Conservation (phyloP, 2,329 filamentous ascomycete species). For the Acrocalymma vagum region DNA sequence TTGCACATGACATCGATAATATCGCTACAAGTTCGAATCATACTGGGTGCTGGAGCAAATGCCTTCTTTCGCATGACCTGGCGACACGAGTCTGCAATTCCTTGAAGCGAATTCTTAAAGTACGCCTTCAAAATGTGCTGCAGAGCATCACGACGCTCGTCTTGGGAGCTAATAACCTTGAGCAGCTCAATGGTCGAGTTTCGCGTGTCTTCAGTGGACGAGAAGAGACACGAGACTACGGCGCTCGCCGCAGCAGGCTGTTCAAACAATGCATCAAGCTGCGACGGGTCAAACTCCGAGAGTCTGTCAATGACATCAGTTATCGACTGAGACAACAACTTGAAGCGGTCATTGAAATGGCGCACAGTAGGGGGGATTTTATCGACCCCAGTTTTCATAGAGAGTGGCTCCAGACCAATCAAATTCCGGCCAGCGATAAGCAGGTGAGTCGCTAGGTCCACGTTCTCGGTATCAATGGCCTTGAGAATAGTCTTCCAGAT, state of each 20-base stretch:
- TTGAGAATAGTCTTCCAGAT: constrained; percentile 82
- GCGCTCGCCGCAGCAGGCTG: constrained; percentile 74
- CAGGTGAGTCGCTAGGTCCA: constrained; percentile 78
- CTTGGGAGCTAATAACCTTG: constrained; percentile 80
- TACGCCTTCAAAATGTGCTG: constrained; percentile 66
- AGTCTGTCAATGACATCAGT: constrained; percentile 80
- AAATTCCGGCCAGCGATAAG: constrained; percentile 75
- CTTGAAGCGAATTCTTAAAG: constrained; percentile 64
- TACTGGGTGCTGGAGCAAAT: constrained; percentile 67
- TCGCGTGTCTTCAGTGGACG: constrained; percentile 80
- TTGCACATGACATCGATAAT: constrained; percentile 71
- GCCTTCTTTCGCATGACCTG: constrained; percentile 64
- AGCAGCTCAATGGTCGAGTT: constrained; percentile 83
- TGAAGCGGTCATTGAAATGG: constrained; percentile 81
- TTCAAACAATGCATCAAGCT: constrained; percentile 75
- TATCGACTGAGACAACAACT: constrained; percentile 68
- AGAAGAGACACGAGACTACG: constrained; percentile 81
- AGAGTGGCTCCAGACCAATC: constrained; percentile 78
- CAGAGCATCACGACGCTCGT: constrained; percentile 67
- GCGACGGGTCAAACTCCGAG: constrained; percentile 74
- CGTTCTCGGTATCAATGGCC: constrained; percentile 70
- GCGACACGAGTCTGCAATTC: constrained; percentile 64
- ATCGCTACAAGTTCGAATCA: constrained; percentile 69
- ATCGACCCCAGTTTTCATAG: constrained; percentile 44
- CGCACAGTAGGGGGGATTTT: constrained; percentile 64